Conservation (phyloP, 1,284 basidiomycete species). For the Heterobasidion annosum region DNA sequence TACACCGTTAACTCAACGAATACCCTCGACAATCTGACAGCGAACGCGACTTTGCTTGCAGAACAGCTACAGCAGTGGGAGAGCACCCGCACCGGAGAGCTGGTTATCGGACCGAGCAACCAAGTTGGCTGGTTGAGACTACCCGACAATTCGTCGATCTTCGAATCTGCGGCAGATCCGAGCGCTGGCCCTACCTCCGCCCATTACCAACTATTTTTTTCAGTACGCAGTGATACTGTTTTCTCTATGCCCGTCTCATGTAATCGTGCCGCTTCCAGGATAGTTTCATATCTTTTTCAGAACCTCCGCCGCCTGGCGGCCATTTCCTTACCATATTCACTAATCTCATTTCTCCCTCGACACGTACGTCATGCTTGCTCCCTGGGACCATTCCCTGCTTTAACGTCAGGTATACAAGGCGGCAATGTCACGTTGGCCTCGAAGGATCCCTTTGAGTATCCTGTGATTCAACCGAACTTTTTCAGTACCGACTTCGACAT, state of each 20-base stretch:
- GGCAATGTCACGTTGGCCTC: conserved; percentile 16
- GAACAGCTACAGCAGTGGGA: conserved; percentile 11
- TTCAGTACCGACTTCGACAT: conserved; percentile 12
- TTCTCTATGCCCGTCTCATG: conserved; percentile 3
- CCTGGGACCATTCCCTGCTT: neutral
- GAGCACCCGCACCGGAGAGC: conserved; percentile 7
- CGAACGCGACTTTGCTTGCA: conserved; percentile 7
- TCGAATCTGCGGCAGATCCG: conserved; percentile 22
- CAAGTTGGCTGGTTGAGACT: conserved; percentile 20
- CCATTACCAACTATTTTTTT: neutral
- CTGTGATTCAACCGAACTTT: conserved; percentile 15
- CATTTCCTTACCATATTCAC: conserved; percentile 14
- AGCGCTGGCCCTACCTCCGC: conserved; percentile 20
- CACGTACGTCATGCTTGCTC: conserved; percentile 5
- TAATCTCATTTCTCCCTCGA: conserved; percentile 14
- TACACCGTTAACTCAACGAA: conserved; percentile 10
- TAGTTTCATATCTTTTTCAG: conserved; percentile 6
- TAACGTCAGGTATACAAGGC: conserved; percentile 7
- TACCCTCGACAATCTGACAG: conserved; percentile 8
- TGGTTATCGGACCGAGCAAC: conserved; percentile 8
- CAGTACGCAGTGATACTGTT: neutral
- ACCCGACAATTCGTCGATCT: conserved; percentile 19
- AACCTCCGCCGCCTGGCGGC: conserved; percentile 10
- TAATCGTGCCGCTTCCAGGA: conserved; percentile 4
- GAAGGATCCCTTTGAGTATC: conserved; percentile 13